phyloP scores from a whole-genome alignment of 2,329 filamentous ascomycete genomes.

The Beauveria australis region DNA sequence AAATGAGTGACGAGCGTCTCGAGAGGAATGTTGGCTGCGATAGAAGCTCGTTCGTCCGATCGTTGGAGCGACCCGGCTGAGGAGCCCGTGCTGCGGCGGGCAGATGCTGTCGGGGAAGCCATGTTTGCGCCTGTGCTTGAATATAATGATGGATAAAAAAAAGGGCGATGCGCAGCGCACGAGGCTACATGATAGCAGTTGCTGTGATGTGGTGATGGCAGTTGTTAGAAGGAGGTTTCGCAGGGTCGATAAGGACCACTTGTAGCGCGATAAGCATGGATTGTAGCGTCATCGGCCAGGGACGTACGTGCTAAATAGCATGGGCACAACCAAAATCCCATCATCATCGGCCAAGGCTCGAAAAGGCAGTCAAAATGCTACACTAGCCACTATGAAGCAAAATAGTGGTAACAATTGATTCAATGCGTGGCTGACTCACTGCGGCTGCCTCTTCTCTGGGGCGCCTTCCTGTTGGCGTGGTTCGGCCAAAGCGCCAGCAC shows the following conservation, averaged over 20 bases:
- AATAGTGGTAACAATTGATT: not conserved
- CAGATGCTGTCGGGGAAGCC: conserved; percentile 28
- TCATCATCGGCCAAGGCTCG: not conserved
- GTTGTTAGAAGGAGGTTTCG: not conserved
- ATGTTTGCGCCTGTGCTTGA: conserved; percentile 18
- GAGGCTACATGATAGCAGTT: conserved; percentile 7
- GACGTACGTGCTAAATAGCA: not conserved
- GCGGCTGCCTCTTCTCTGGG: not conserved
- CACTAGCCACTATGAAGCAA: not conserved
- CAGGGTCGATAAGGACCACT: not conserved
- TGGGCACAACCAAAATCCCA: not conserved
- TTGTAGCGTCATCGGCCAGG: conserved; percentile 8
- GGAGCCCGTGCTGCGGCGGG: conserved; percentile 29
- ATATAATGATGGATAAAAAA: not conserved
- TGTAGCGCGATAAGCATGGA: conserved; percentile 5
- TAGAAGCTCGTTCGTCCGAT: conserved; percentile 12
- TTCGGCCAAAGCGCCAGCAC: not conserved
- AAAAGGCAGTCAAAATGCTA: not conserved
- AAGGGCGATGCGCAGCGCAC: not conserved
- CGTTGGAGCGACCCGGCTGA: conserved; percentile 24
- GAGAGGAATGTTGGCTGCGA: conserved; percentile 34
- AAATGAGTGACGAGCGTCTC: conserved; percentile 78
- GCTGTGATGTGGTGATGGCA: not conserved
- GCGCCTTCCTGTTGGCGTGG: not conserved
- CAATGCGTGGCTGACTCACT: not conserved